Base-by-base conservation (phyloP, 768 basidiomycete species). In the Leccinum uliginosum region DNA sequence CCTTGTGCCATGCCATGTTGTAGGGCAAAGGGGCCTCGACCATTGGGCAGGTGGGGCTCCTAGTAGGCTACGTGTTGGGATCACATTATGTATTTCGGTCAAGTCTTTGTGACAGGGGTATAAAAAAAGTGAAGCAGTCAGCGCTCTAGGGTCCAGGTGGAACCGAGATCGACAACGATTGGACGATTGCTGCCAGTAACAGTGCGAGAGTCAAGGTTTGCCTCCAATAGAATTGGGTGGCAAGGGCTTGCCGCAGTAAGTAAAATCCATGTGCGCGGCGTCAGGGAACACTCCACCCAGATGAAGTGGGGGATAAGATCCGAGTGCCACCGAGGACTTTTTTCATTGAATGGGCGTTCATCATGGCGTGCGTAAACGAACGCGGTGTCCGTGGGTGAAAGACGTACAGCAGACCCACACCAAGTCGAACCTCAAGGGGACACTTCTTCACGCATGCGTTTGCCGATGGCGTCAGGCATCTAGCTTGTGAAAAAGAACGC, bases 341-440 rank as follows among this genome's bases (percentile, higher is more conserved):
- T 45, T 27, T n/a, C n/a, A n/a, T n/a, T n/a, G n/a, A 47, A 47
- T 46, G 50, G 21, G 43, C 29, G 21, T 45, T 19, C 52, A 46
- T n/a, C 43, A 45, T 8, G 11, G 24, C 7, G 24, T 29, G 49
- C 49, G 47, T 47, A 23, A 58, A 26, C 40, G 26, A 60, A 50
- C 43, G 40, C n/a, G 34, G 17, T 12, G 11, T 40, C 56, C 44
- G 23, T 51, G 44, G 21, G 1, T 26, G 4, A 4, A 59, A 55
- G 44, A 51, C 53, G 59, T 61, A 49, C 53, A 38, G 14, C 17
- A 21, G 50, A 60, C 60, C 60, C 60, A 61, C 60, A 17, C 32
- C n/a, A 19, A 23, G 50, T 49, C 24, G n/a, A 49, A 30, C 48
- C 38, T 32, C 46, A 17, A 55, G 27, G 26, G 11, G 11, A 15